These are phyloP conservation scores for Mycosphaerelloides madeirae DNA, from an alignment of 2,329 filamentous ascomycete genomes.

Conservation along the genomic window DNA sequence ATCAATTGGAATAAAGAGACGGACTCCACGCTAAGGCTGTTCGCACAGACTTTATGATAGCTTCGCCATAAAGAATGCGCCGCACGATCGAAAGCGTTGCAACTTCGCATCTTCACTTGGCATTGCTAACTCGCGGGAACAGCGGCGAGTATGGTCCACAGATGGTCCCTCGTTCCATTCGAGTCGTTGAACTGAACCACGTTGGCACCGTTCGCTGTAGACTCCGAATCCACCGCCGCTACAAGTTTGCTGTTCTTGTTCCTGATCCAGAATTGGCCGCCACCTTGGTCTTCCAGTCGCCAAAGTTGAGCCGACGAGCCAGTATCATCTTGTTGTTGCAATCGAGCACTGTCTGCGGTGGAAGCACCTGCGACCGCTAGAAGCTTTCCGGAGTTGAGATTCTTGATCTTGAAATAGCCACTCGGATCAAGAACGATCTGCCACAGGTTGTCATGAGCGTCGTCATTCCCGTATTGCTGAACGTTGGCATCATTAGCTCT, in stretches of 20 bases:
- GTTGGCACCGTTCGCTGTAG: not conserved
- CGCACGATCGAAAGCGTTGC: too few species aligned
- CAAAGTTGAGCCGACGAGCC: not conserved
- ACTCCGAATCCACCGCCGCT: not conserved
- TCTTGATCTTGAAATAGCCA: conserved; percentile 1
- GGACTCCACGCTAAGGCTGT: too few species aligned
- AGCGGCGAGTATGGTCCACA: not conserved
- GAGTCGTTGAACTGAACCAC: not conserved
- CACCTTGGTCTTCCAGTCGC: not conserved
- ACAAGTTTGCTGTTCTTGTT: not conserved
- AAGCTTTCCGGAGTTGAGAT: not conserved
- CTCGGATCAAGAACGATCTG: not conserved
- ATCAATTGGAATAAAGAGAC: too few species aligned
- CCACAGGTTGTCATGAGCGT: not conserved
- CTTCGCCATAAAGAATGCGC: too few species aligned
- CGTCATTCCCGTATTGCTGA: not conserved
- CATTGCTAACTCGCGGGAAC: not conserved
- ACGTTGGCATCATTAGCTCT: not conserved
- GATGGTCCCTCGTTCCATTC: not conserved
- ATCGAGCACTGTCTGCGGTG: not conserved
- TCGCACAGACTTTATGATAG: too few species aligned
- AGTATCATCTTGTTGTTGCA: not conserved
- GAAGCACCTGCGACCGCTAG: not conserved
- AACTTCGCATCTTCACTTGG: too few species aligned
- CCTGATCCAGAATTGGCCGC: conserved; percentile 1